Evolutionary conservation across 1,284 basidiomycete species (phyloP).

Genomic region (Meira miltonrushii): DNA sequence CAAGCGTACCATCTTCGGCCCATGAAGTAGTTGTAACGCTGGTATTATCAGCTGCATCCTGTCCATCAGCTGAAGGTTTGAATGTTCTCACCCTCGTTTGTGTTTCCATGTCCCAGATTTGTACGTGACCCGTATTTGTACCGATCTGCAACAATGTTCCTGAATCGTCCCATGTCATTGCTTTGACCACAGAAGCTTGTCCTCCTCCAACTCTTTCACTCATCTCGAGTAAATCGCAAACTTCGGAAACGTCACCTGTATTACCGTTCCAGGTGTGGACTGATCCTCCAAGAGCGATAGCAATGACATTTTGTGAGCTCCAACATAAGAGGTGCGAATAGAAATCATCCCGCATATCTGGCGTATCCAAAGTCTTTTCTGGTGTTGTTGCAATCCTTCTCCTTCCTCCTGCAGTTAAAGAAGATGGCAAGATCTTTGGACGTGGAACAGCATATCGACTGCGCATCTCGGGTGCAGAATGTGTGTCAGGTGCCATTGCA

Average conservation of each 20-base stretch:
- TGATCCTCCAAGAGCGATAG: constrained; percentile 41
- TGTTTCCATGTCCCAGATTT: constrained; percentile 89
- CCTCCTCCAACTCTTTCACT: constrained; percentile 47
- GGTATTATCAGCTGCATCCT: constrained; percentile 42
- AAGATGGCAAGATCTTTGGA: constrained; percentile 43
- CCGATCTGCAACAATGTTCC: constrained; percentile 83
- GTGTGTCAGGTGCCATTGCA: constrained; percentile 53
- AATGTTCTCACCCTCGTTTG: constrained; percentile 71
- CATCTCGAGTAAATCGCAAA: constrained; percentile 54
- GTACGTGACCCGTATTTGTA: constrained; percentile 75
- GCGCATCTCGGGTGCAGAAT: constrained; percentile 50
- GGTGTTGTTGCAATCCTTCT: constrained; percentile 76
- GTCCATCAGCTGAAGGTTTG: constrained; percentile 29
- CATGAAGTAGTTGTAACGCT: constrained; percentile 40
- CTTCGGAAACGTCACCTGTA: constrained; percentile 70
- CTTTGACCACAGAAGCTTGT: constrained; percentile 59
- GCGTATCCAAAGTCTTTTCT: constrained; percentile 88
- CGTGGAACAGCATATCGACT: constrained; percentile 38
- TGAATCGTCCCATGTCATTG: constrained; percentile 79
- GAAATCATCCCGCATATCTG: constrained; percentile 91
- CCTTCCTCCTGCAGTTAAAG: constrained; percentile 55
- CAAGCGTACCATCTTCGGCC: constrained; percentile 47
- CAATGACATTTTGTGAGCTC: constrained; percentile 69
- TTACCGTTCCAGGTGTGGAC: constrained; percentile 73
- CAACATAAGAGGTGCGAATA: constrained; percentile 92